These are phyloP conservation scores for Cyberlindnera saturnus DNA, from an alignment of 805 yeast species.

Conservation along the genomic window DNA sequence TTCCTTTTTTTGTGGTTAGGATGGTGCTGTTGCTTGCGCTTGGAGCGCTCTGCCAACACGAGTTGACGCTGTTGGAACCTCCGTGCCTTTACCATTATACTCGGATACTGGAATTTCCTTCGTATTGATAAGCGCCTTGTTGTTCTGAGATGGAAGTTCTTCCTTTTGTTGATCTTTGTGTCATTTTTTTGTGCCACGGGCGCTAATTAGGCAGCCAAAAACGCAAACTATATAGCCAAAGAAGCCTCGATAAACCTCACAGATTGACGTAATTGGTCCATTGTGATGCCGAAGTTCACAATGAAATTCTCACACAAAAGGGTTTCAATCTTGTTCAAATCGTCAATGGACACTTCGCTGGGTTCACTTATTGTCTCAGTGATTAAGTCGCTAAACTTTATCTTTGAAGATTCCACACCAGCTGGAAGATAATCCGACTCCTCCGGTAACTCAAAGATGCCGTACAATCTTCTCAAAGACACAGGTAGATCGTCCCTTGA, in stretches of 20 bases:
- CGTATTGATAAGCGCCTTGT: too few species aligned
- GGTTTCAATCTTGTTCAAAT: slow-evolving; percentile 5
- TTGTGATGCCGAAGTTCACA: slow-evolving; percentile 12
- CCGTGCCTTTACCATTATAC: neutral
- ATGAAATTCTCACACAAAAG: slow-evolving; percentile 8
- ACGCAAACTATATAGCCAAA: neutral
- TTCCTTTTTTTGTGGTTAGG: neutral
- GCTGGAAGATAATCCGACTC: neutral
- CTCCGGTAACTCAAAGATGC: slow-evolving; percentile 18
- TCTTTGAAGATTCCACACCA: too few species aligned
- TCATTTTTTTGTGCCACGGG: too few species aligned
- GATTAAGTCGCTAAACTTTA: too few species aligned
- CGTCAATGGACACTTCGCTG: neutral
- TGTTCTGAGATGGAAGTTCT: too few species aligned
- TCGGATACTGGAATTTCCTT: too few species aligned
- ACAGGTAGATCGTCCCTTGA: slow-evolving; percentile 18
- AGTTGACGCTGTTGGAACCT: slow-evolving; percentile 1
- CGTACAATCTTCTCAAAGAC: slow-evolving; percentile 18
- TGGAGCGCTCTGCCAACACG: neutral
- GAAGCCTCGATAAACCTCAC: neutral
- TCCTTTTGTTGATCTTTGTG: too few species aligned
- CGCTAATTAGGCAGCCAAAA: too few species aligned
- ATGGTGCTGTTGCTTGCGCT: neutral
- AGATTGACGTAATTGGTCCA: slow-evolving; percentile 1
- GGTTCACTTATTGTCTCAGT: too few species aligned